Base-by-base conservation (phyloP, 148 eudicot genomes). In the Agrostemma githago region DNA sequence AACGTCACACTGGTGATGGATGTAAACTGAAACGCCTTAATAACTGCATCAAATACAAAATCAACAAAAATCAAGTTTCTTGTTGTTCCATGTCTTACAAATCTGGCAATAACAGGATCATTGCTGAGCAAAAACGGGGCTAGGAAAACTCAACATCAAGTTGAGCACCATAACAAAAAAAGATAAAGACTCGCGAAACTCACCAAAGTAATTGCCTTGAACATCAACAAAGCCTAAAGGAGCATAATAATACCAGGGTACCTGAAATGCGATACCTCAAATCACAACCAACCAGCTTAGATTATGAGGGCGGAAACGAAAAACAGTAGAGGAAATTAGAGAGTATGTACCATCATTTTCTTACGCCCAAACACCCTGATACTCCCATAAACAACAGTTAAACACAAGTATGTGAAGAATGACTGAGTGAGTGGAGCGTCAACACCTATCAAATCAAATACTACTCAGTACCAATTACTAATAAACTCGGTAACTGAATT, bases 1-100 rank as follows among this genome's bases (percentile, higher is more conserved):
- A 94, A 73, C 3, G 97, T 85, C 75, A 91, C 97, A 65, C 96
- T 89, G 4, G 98, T 94, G 73, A 91, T 91, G 73, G 97, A 94
- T 70, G 98, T 79, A 79, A 72, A 89, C 81, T 91, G 88, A 77
- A 20, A 91, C 40, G 98, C 95, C 81, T 88, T 89, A 82, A 80
- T 88, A 67, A 83, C 98, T 93, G 89, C 92, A 87, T 37, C 20
- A 20, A 7, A 67, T 43, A 70, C 21, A 51, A 60, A 10, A 60
- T 6, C 12, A 43, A 44, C 42, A 6, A 26, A 26, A 26, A 59
- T 59, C 63, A 59, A 60, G 34, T 60, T 60, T 58, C 19, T 58
- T 58, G n/a, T 2, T 15, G 34, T 17, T 3, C 8, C 46, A 43
- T 43, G 46, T 58, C 1, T 16, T 16, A 15, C 21, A 15, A 16